Evolutionary conservation across 306 rosid species (phyloP).

Genomic region (Styphnolobium japonicum): DNA sequence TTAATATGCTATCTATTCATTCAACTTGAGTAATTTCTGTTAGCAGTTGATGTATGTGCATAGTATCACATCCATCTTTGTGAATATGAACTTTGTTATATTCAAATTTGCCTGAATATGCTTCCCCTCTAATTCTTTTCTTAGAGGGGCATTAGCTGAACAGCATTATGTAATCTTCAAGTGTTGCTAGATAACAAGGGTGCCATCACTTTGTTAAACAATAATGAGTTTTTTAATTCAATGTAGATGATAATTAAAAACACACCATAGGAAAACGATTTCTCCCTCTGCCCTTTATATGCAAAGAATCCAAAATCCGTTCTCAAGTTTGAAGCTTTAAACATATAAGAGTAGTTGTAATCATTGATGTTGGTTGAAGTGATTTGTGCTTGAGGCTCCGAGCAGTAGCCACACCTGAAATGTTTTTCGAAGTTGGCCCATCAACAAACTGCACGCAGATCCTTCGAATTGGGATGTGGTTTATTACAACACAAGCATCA

Average conservation of each 20-base stretch:
- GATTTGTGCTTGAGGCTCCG: no score
- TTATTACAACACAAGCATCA: not conserved
- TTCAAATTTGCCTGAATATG: not conserved
- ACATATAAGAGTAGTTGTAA: no score
- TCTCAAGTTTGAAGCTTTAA: no score
- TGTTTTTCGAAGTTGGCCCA: no score
- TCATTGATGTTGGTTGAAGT: no score
- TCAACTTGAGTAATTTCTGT: slow-evolving; percentile 15
- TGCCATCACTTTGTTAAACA: not conserved
- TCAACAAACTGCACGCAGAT: no score
- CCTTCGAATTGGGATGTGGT: not conserved
- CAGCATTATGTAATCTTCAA: no score
- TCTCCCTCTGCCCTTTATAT: no score
- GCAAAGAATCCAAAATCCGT: no score
- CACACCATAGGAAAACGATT: no score
- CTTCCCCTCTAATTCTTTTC: not conserved
- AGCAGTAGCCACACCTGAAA: no score
- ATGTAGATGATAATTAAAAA: not conserved
- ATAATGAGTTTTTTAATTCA: not conserved
- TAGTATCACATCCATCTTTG: not conserved
- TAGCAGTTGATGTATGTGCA: slow-evolving; percentile 13
- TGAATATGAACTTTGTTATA: not conserved
- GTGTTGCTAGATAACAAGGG: no score
- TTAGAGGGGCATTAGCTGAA: not conserved
- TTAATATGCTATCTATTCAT: slow-evolving; percentile 13